Percentiles rank a stretch among this genome's conserved stretches.
phyloP scores from a whole-genome alignment of 78 protist genomes.

The Dictyostelium citrinum region DNA sequence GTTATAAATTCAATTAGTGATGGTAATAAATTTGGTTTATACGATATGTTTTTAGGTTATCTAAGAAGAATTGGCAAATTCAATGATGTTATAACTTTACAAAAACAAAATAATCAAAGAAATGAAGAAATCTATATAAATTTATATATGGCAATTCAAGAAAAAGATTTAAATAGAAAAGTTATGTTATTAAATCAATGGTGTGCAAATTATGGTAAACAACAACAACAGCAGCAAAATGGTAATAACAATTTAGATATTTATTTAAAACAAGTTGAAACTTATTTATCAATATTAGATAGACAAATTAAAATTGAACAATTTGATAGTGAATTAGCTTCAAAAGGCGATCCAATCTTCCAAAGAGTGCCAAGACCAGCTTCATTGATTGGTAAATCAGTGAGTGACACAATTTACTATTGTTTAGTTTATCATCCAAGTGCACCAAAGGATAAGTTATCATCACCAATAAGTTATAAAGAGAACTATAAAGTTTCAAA shows the following conservation, averaged over 20 bases:
- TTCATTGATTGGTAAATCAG: neutral
- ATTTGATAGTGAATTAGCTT: neutral
- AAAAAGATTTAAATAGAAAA: neutral
- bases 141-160: constrained; percentile 1
- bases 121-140: constrained; percentile 3
- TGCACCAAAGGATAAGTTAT: constrained; percentile 22
- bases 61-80: constrained; percentile 16
- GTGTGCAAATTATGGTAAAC: neutral
- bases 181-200: neutral
- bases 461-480: neutral
- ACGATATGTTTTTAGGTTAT: constrained; percentile 2
- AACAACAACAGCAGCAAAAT: neutral
- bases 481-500: neutral
- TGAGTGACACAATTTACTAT: neutral
- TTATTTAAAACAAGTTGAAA: neutral
- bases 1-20: neutral
- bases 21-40: neutral
- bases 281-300: neutral
- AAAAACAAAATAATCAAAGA: neutral
- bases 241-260: neutral
- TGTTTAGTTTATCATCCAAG: constrained; percentile 10
- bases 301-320: constrained; percentile 27
- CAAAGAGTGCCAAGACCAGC: neutral
- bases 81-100: neutral
- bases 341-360: neutral